These are phyloP conservation scores for Candida ponderosae DNA, from an alignment of 805 yeast species.

Conservation along the genomic window DNA sequence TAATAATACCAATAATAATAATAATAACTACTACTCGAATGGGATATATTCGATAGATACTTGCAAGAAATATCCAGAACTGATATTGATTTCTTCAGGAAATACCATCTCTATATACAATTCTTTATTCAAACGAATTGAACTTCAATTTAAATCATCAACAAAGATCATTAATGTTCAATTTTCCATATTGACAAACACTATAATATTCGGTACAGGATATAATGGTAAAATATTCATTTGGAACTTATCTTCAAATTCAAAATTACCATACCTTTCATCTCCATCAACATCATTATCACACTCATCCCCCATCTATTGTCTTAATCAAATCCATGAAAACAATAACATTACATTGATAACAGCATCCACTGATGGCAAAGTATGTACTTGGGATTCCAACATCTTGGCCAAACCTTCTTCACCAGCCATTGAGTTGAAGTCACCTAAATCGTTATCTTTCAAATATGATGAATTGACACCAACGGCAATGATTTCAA, in stretches of 20 bases:
- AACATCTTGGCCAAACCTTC: conserved; percentile 18
- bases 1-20: no score
- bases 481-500: conserved; percentile 15
- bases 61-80: conserved; percentile 13
- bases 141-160: conserved; percentile 31
- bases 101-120: conserved; percentile 13
- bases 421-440: conserved; percentile 12
- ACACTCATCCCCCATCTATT: conserved; percentile 18
- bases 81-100: conserved; percentile 12
- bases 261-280: conserved; percentile 10
- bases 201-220: conserved; percentile 40
- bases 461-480: conserved; percentile 22
- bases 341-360: conserved; percentile 13
- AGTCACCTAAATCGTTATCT: conserved; percentile 14
- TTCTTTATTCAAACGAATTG: conserved; percentile 18
- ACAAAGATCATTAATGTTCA: conserved; percentile 30
- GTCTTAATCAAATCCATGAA: conserved; percentile 13
- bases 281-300: conserved; percentile 8
- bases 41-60: conserved; percentile 11
- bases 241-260: conserved; percentile 31
- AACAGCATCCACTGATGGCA: conserved; percentile 24
- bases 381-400: conserved; percentile 22
- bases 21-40: not conserved
- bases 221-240: conserved; percentile 41
- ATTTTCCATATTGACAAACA: conserved; percentile 31